Base-by-base conservation (phyloP, 208 protist species). In the Leishmania guyanensis region DNA sequence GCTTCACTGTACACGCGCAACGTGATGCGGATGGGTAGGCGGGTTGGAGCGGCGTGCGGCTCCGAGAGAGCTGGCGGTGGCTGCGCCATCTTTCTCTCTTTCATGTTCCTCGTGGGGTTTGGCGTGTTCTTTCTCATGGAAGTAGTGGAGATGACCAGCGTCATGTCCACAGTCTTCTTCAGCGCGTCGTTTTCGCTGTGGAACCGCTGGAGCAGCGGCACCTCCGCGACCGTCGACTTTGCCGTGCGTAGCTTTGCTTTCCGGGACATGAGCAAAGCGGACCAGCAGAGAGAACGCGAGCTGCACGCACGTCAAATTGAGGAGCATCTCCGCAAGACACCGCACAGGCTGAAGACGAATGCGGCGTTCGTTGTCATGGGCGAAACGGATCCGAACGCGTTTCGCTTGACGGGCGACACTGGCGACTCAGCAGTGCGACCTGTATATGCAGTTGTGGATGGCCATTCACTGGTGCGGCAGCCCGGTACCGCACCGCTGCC, bases 401-500 rank as follows among this genome's bases (percentile, higher is more conserved):
- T 64, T 58, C 79, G 62, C 22, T 43, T 83, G 4, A 33, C 10
- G 43, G 5, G 16, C 16, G 50, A 60, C 66, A 12, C 14, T 16
- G 20, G 72, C 5, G 22, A 39, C 48, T 2, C 62, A 72, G 10
- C 46, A 22, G 29, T 62, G 56, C 78, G 69, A 26, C 36, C 53
- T 2, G 56, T 81, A n/a, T 68, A 81, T 22, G 78, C 78, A n/a
- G 50, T 80, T 36, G 53, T 80, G 4, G 78, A 81, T 29, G 69
- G 69, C 6, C 26, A 70, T 36, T 16, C 78, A 9, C 14, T 81
- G 2, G 10, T 48, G 36, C 78, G 78, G 12, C 29, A 17, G 6
- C 78, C 69, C 26, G 78, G 69, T 36, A 69, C 70, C 8, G 69
- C 71, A 12, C 48, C 79, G 26, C 77, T 92, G 60, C 80, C 80